Evolutionary conservation across 73 alveolate species (phyloP).

Genomic region (Uronychia binucleata): DNA sequence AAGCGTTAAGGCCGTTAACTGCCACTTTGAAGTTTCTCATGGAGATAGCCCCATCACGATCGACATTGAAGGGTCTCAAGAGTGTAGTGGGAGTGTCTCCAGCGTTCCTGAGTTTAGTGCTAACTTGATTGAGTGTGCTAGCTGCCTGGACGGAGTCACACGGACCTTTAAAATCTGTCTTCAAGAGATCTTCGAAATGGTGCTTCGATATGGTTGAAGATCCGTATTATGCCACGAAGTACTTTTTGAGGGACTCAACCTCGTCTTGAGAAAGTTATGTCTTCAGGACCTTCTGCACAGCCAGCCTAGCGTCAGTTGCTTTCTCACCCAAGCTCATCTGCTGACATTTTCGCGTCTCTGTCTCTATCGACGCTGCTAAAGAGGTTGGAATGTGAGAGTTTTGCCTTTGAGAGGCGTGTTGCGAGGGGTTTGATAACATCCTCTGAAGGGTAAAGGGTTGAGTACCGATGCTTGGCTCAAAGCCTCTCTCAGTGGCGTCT

Average conservation of each 20-base stretch:
- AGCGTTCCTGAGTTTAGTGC: not conserved
- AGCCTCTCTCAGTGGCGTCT: not conserved
- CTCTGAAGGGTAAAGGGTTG: too few species aligned
- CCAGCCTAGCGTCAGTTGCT: conserved; percentile 3
- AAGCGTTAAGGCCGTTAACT: too few species aligned
- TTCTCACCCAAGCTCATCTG: conserved; percentile 21
- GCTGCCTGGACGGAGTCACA: conserved; percentile 24
- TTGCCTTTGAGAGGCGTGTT: not conserved
- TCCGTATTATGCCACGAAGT: conserved; percentile 8
- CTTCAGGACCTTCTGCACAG: conserved; percentile 31
- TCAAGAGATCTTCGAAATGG: conserved; percentile 21
- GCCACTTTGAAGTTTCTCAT: conserved; percentile 53
- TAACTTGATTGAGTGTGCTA: conserved; percentile 7
- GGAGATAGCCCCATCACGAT: conserved; percentile 5
- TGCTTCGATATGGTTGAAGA: conserved; percentile 6
- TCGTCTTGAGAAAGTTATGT: conserved; percentile 35
- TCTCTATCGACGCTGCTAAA: conserved; percentile 18
- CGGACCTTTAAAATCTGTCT: conserved; percentile 11
- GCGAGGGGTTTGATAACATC: conserved; percentile 51
- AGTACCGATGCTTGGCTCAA: conserved; percentile 20
- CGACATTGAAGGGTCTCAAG: conserved; percentile 19
- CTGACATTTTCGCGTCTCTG: conserved; percentile 4
- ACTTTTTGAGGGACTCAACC: conserved; percentile 26
- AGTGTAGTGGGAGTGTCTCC: conserved; percentile 1
- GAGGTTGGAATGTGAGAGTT: not conserved